Evolutionary conservation across 2,329 filamentous ascomycete genomes (phyloP).

Genomic region (Beauveria caledonica): DNA sequence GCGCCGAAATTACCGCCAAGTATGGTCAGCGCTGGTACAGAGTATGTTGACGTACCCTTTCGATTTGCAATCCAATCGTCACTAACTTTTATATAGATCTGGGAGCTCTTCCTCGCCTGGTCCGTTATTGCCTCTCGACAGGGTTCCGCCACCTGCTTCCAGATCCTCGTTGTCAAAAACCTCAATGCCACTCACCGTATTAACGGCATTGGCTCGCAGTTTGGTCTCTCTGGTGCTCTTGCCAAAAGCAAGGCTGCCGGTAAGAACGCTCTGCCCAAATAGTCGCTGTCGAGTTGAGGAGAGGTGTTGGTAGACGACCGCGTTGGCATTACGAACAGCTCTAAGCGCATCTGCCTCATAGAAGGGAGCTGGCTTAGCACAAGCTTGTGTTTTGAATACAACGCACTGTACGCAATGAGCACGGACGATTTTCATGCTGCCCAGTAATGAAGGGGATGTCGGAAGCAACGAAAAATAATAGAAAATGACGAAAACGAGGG

Average conservation of each 20-base stretch:
- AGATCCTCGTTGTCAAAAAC: slow-evolving; percentile 83
- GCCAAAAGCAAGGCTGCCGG: slow-evolving; percentile 28
- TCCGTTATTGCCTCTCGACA: slow-evolving; percentile 79
- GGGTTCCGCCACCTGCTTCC: slow-evolving; percentile 77
- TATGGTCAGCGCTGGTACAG: slow-evolving; percentile 95
- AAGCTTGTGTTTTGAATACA: slow-evolving; percentile 9
- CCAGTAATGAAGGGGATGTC: not conserved
- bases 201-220: slow-evolving; percentile 63
- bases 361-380: not conserved
- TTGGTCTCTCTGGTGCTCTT: slow-evolving; percentile 56
- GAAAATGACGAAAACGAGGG: not conserved
- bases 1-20: slow-evolving; percentile 86
- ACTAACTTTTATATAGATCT: slow-evolving; percentile 51
- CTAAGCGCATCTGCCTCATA: not conserved
- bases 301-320: not conserved
- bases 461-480: not conserved
- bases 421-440: not conserved
- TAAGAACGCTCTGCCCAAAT: slow-evolving; percentile 17
- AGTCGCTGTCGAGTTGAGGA: not conserved
- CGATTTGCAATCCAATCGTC: not conserved
- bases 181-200: slow-evolving; percentile 79
- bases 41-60: slow-evolving; percentile 42
- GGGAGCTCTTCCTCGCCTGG: slow-evolving; percentile 85
- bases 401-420: slow-evolving; percentile 1
- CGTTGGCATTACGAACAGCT: not conserved